Percentiles rank a stretch among this genome's conserved stretches.
Conservation (phyloP, 148 eudicot genomes). For the Chenopodium formosanum region DNA sequence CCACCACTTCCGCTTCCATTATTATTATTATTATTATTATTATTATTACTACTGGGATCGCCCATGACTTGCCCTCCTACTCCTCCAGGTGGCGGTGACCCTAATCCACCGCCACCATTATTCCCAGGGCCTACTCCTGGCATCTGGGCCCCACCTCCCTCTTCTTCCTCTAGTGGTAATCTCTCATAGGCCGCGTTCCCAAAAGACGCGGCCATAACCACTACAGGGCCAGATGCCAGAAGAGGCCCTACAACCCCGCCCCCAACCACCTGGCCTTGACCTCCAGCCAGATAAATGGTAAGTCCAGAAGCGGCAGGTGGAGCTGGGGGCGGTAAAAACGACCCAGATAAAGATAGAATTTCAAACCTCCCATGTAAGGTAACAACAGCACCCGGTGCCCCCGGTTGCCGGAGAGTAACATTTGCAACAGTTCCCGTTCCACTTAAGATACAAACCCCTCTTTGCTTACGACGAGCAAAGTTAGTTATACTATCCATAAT, state of each 20-base stretch:
- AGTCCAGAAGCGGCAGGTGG: slow-evolving; percentile 44
- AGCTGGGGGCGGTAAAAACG: slow-evolving; percentile 43
- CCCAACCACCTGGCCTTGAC: slow-evolving; percentile 45
- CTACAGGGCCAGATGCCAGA: slow-evolving; percentile 37
- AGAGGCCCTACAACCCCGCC: slow-evolving; percentile 44
- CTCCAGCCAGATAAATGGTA: slow-evolving; percentile 39
- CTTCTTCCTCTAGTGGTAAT: slow-evolving; percentile 36
- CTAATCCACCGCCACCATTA: slow-evolving; percentile 19
- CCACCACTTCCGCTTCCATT: slow-evolving; percentile 2
- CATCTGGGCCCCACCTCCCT: slow-evolving; percentile 23
- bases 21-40: not conserved
- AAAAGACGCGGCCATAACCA: slow-evolving; percentile 47
- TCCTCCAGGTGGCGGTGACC: slow-evolving; percentile 20
- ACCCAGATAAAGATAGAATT: slow-evolving; percentile 36
- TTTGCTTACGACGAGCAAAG: slow-evolving; percentile 40
- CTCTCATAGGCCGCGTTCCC: slow-evolving; percentile 49
- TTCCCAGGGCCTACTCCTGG: slow-evolving; percentile 9
- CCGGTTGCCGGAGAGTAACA: slow-evolving; percentile 36
- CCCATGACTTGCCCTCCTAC: no score
- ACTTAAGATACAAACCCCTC: slow-evolving; percentile 37
- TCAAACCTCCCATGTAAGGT: slow-evolving; percentile 44
- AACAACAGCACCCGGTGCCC: slow-evolving; percentile 39
- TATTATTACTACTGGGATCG: not conserved
- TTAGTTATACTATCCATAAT: slow-evolving; percentile 34
- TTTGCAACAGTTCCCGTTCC: slow-evolving; percentile 40